These are phyloP conservation scores for Debaryomyces udenii DNA, from an alignment of 1,139 yeast species.

Conservation along the genomic window DNA sequence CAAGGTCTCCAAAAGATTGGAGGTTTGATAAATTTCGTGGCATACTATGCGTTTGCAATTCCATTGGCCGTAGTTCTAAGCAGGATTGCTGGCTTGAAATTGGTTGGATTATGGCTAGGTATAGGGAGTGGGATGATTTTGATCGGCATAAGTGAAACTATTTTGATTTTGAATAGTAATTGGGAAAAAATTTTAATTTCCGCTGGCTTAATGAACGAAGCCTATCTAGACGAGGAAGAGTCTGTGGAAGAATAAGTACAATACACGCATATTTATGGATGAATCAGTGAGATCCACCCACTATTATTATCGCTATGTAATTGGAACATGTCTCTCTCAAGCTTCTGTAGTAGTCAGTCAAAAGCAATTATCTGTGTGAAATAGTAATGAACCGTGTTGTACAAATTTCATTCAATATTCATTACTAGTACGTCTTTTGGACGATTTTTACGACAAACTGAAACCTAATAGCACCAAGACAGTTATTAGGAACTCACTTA, in stretches of 20 bases:
- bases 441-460: too few relatives aligned
- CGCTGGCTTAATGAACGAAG: constrained; percentile 23
- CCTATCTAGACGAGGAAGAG: constrained; percentile 25
- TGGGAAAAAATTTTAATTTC: constrained; percentile 44
- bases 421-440: too few relatives aligned
- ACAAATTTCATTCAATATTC: too few relatives aligned
- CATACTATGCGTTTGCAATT: constrained; percentile 63
- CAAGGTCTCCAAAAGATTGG: constrained; percentile 87
- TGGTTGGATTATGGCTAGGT: constrained; percentile 88
- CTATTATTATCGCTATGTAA: too few relatives aligned
- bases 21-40: constrained; percentile 72
- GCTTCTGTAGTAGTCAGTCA: too few relatives aligned
- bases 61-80: constrained; percentile 74
- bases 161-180: constrained; percentile 39
- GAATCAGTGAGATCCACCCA: too few relatives aligned
- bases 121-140: constrained; percentile 73
- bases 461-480: too few relatives aligned
- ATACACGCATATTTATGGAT: too few relatives aligned
- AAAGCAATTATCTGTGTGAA: too few relatives aligned
- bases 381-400: too few relatives aligned
- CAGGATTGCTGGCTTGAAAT: constrained; percentile 52
- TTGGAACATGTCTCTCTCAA: too few relatives aligned
- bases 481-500: too few relatives aligned
- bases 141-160: constrained; percentile 64
- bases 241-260: constrained; percentile 1